These are phyloP conservation scores for Cicer arietinum DNA, from an alignment of 306 rosid species.

Conservation along the genomic window DNA sequence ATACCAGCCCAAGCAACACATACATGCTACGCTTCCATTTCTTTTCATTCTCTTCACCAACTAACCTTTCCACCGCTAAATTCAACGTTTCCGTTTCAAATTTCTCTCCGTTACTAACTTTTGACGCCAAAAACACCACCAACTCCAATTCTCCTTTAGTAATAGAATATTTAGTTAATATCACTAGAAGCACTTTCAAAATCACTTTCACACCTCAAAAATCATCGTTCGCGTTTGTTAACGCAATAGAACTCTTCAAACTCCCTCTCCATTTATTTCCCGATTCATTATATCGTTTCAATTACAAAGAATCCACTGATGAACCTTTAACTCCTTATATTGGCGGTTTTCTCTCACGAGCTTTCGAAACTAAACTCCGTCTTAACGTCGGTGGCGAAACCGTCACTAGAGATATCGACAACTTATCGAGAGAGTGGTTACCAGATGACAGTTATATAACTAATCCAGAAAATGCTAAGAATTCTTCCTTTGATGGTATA, in stretches of 20 bases:
- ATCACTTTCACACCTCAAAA: conserved; percentile 45
- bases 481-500: fast-evolving
- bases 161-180: conserved; percentile 42
- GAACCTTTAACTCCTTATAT: fast-evolving
- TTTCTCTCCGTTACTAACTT: conserved; percentile 38
- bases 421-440: conserved; percentile 47
- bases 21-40: conserved; percentile 64
- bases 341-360: conserved; percentile 12
- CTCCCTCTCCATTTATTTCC: conserved; percentile 32
- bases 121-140: background rate
- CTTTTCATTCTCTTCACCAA: conserved; percentile 45
- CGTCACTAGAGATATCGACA: background rate
- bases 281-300: background rate
- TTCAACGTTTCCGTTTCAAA: conserved; percentile 51
- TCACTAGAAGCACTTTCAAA: background rate
- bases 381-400: conserved; percentile 47
- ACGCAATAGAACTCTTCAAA: conserved; percentile 57
- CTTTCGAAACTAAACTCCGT: conserved; percentile 42
- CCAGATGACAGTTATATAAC: conserved; percentile 41
- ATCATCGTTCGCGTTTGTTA: conserved; percentile 52
- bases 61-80: conserved; percentile 40
- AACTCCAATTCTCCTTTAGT: conserved; percentile 10
- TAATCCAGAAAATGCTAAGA: background rate
- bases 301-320: background rate
- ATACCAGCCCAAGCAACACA: background rate